phyloP scores from a whole-genome alignment of 345 rosid genomes.

The Heritiera littoralis region DNA sequence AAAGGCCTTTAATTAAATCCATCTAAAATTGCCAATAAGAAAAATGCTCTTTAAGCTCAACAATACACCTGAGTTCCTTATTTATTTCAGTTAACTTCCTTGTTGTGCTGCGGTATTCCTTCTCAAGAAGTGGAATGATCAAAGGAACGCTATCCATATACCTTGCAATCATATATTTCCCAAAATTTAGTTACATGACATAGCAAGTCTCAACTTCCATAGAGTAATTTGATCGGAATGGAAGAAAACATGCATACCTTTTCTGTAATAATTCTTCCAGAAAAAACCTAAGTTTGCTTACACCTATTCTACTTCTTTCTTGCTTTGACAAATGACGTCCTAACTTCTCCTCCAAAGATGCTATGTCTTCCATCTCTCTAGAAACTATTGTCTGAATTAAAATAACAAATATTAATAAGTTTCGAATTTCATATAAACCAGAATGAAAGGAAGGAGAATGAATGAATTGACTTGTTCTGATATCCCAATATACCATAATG shows the following conservation, averaged over 20 bases:
- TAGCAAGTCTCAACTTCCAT: neutral
- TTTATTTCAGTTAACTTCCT: constrained; percentile 70
- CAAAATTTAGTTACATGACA: constrained; percentile 24
- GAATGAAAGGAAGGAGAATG: neutral
- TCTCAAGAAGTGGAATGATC: constrained; percentile 90
- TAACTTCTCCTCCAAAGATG: constrained; percentile 77
- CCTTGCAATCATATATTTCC: constrained; percentile 44
- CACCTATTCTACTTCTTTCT: constrained; percentile 83
- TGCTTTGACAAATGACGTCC: constrained; percentile 70
- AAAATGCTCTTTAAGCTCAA: neutral
- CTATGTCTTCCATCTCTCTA: constrained; percentile 72
- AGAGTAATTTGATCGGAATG: constrained; percentile 12
- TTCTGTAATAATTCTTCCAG: constrained; percentile 85
- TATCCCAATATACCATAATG: neutral
- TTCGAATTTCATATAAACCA: neutral
- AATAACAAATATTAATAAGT: neutral
- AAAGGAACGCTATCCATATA: constrained; percentile 86
- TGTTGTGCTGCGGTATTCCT: constrained; percentile 66
- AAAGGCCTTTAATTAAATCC: constrained; percentile 1
- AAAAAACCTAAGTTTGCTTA: constrained; percentile 82
- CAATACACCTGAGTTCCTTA: constrained; percentile 81
- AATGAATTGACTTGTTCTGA: neutral
- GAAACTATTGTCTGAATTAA: constrained; percentile 58
- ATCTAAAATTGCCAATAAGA: constrained; percentile 18
- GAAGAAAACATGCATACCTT: constrained; percentile 44